phyloP scores from a whole-genome alignment of 176 grass and related monocot genomes.

The Neostapfia colusana region DNA sequence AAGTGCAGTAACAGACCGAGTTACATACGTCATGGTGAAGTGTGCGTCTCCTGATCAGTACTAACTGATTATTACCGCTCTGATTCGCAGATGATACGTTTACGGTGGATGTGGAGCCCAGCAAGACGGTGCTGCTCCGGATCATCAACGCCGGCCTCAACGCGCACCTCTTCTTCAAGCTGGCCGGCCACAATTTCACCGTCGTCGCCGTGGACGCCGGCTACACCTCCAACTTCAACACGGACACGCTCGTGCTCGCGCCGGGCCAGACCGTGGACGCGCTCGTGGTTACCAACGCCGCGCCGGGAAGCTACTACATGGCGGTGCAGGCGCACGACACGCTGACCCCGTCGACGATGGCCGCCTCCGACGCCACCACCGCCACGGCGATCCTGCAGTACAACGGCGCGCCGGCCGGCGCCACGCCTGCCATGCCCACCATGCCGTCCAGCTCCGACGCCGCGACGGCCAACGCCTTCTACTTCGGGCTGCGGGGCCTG shows the following conservation, averaged over 20 bases:
- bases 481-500: slow-evolving; percentile 47
- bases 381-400: slow-evolving; percentile 62
- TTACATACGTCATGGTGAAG: background rate
- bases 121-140: slow-evolving; percentile 61
- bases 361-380: slow-evolving; percentile 20
- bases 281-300: slow-evolving; percentile 53
- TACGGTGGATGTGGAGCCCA: slow-evolving; percentile 54
- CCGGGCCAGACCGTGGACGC: slow-evolving; percentile 83
- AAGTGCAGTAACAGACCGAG: background rate
- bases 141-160: slow-evolving; percentile 78
- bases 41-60: background rate
- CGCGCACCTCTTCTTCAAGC: slow-evolving; percentile 76
- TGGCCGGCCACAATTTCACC: slow-evolving; percentile 74
- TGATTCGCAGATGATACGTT: slow-evolving; percentile 47
- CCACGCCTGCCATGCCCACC: slow-evolving; percentile 36
- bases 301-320: slow-evolving; percentile 68
- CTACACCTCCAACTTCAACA: slow-evolving; percentile 66
- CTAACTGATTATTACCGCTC: background rate
- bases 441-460: slow-evolving; percentile 55
- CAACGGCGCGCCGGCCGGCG: slow-evolving; percentile 39
- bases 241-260: slow-evolving; percentile 69
- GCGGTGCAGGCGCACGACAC: slow-evolving; percentile 49
- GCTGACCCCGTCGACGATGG: slow-evolving; percentile 24
- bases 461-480: slow-evolving; percentile 47
- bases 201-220: slow-evolving; percentile 72